Evolutionary conservation across 257 asterid genomes (phyloP).

Genomic region (Fraxinus americana): DNA sequence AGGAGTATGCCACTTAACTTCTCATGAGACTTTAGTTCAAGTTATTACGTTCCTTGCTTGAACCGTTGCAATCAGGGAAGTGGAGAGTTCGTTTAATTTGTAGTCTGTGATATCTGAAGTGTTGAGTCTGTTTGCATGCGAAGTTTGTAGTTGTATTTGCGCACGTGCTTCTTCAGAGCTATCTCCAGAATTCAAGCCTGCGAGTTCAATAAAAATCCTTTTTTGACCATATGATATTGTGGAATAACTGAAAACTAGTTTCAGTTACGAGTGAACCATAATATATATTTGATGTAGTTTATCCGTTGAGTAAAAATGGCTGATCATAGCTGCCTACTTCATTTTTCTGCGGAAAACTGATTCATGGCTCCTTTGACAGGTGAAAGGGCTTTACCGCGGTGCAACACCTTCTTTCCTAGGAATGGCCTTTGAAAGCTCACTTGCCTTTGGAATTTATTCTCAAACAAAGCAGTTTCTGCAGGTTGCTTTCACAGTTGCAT

Average conservation of each 20-base stretch:
- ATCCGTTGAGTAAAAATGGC: conserved; percentile 18
- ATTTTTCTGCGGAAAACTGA: conserved; percentile 11
- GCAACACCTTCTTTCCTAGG: conserved; percentile 91
- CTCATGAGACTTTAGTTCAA: conserved; percentile 26
- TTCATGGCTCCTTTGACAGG: conserved; percentile 46
- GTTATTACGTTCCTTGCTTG: conserved; percentile 11
- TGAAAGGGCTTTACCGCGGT: conserved; percentile 89
- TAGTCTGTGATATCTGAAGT: background rate
- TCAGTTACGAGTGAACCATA: conserved; percentile 3
- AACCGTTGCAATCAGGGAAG: conserved; percentile 2
- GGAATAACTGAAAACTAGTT: conserved; percentile 15
- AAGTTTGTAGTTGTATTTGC: background rate
- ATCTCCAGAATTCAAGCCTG: conserved; percentile 16
- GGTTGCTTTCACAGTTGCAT: conserved; percentile 42
- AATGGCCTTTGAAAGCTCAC: conserved; percentile 94
- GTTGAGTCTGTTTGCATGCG: background rate
- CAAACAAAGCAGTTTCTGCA: conserved; percentile 77
- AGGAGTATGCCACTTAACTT: conserved; percentile 71
- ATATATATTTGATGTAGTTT: conserved; percentile 17
- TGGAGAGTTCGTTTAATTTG: conserved; percentile 10
- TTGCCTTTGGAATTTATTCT: conserved; percentile 87
- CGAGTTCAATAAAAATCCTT: conserved; percentile 5
- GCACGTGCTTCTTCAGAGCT: background rate
- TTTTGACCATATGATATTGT: background rate
- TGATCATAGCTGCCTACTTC: background rate